Evolutionary conservation across 805 yeast species (phyloP).

Genomic region (Naumovozyma baii): DNA sequence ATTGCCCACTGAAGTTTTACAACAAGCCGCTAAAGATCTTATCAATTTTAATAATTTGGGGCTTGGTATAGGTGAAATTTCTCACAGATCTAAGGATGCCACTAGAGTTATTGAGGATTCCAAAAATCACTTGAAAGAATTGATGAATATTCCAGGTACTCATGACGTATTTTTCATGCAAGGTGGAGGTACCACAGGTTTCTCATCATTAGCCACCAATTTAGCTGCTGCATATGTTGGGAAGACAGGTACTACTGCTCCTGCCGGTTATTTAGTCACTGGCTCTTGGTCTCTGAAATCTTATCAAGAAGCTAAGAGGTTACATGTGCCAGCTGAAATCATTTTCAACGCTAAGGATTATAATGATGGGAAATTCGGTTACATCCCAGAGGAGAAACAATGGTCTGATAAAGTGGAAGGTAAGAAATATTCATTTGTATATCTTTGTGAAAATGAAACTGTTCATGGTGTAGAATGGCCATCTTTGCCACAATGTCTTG

Average conservation of each 20-base stretch:
- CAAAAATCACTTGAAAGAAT: slow-evolving; percentile 51
- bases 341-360: slow-evolving; percentile 54
- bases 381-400: slow-evolving; percentile 53
- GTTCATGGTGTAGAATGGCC: slow-evolving; percentile 87
- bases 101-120: slow-evolving; percentile 66
- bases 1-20: slow-evolving; percentile 72
- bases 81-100: slow-evolving; percentile 88
- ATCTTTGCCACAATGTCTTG: slow-evolving; percentile 37
- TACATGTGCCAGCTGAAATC: slow-evolving; percentile 66
- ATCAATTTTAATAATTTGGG: slow-evolving; percentile 60
- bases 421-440: slow-evolving; percentile 66
- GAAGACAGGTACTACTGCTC: slow-evolving; percentile 65
- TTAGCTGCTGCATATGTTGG: slow-evolving; percentile 65
- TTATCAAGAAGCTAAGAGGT: slow-evolving; percentile 72
- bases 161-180: slow-evolving; percentile 92
- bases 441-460: slow-evolving; percentile 94
- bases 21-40: slow-evolving; percentile 80
- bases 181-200: slow-evolving; percentile 97
- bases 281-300: slow-evolving; percentile 94
- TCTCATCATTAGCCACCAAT: slow-evolving; percentile 79
- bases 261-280: slow-evolving; percentile 78
- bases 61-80: slow-evolving; percentile 89
- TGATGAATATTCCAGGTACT: slow-evolving; percentile 75
- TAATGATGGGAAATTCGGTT: slow-evolving; percentile 47
- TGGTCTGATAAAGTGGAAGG: slow-evolving; percentile 46